Evolutionary conservation across 2,329 filamentous ascomycete genomes (phyloP).

Genomic region (Xylariomycetidae sp.): DNA sequence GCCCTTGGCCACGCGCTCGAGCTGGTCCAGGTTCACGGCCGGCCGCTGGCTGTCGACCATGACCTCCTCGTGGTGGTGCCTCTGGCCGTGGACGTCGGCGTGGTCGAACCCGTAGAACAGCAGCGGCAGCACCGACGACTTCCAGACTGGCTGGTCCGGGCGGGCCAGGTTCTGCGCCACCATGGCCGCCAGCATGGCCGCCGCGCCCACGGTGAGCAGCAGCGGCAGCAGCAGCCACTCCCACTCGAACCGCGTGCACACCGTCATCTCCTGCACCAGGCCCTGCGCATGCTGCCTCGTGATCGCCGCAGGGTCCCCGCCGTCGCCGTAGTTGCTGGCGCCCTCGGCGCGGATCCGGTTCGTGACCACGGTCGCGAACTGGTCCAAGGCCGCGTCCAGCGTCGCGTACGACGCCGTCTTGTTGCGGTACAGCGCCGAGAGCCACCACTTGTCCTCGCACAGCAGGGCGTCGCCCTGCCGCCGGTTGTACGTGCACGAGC

Average conservation of each 20-base stretch:
- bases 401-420: slow-evolving; percentile 8
- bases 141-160: slow-evolving; percentile 14
- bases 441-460: slow-evolving; percentile 12
- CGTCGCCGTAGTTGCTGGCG: slow-evolving; percentile 5
- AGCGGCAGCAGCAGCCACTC: slow-evolving; percentile 15
- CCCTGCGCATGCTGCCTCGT: too few relatives aligned
- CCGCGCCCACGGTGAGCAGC: slow-evolving; percentile 6
- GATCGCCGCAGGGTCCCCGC: slow-evolving; percentile 3
- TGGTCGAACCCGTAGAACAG: slow-evolving; percentile 12
- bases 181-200: slow-evolving; percentile 6
- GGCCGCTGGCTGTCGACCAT: slow-evolving; percentile 5
- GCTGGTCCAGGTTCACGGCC: slow-evolving; percentile 9
- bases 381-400: slow-evolving; percentile 8
- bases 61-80: too few relatives aligned
- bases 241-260: slow-evolving; percentile 16
- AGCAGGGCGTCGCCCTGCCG: slow-evolving; percentile 6
- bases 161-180: slow-evolving; percentile 9
- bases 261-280: slow-evolving; percentile 8
- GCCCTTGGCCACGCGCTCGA: slow-evolving; percentile 6
- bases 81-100: background rate
- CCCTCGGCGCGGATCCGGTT: slow-evolving; percentile 15
- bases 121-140: slow-evolving; percentile 13
- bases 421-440: slow-evolving; percentile 9
- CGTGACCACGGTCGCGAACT: slow-evolving; percentile 12
- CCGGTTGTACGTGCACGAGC: slow-evolving; percentile 6